phyloP scores from a whole-genome alignment of 768 basidiomycete genomes.

The Tylopilus felleus region DNA sequence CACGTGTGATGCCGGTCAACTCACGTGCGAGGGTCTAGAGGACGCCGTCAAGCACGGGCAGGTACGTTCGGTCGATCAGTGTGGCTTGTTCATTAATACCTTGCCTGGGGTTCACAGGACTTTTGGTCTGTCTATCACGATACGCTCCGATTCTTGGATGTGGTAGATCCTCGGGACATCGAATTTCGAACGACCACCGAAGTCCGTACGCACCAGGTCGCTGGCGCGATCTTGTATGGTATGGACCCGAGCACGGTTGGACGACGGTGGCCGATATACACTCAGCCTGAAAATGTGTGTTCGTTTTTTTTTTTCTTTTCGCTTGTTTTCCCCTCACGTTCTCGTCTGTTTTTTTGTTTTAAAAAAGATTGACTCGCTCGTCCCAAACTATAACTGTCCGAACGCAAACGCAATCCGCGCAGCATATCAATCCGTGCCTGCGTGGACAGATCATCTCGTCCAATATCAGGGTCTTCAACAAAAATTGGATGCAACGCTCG shows the following conservation, averaged over 20 bases:
- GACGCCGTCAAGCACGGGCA: constrained; percentile 44
- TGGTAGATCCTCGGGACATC: constrained; percentile 36
- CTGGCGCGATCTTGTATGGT: constrained; percentile 42
- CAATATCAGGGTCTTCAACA: constrained; percentile 36
- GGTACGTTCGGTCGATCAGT: constrained; percentile 11
- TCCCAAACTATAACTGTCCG: constrained; percentile 44
- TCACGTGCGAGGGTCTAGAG: constrained; percentile 42
- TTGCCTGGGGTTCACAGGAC: constrained; percentile 32
- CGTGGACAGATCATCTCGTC: constrained; percentile 44
- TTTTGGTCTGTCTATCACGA: constrained; percentile 44
- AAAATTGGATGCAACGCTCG: constrained; percentile 37
- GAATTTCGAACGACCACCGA: constrained; percentile 43
- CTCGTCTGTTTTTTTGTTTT: too few relatives aligned
- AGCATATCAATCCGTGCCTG: constrained; percentile 42
- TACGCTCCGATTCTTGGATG: constrained; percentile 35
- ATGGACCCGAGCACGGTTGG: constrained; percentile 38
- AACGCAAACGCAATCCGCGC: constrained; percentile 38
- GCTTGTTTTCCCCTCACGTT: not conserved
- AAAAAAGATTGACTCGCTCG: constrained; percentile 45
- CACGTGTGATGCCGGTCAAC: constrained; percentile 46
- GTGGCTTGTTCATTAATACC: not conserved
- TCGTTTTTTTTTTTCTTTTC: not conserved
- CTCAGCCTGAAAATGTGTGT: constrained; percentile 41
- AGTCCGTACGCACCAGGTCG: constrained; percentile 47
- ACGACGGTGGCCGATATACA: constrained; percentile 38